Conservation (phyloP, 441 rosid species). For the Populus hybrid region DNA sequence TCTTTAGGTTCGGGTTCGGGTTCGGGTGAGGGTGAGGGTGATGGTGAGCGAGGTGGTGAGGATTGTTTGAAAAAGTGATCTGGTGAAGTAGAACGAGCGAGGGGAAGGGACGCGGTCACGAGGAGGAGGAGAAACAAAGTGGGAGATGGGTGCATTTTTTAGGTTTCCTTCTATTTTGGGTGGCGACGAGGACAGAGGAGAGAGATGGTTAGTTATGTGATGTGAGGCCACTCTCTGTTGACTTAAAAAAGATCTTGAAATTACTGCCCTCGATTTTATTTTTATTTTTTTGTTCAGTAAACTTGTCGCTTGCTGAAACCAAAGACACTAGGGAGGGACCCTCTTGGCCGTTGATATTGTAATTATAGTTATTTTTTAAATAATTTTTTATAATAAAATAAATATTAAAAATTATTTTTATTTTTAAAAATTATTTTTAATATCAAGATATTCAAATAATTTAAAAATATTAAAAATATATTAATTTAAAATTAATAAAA, state of each 20-base stretch:
- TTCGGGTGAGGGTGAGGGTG: neutral
- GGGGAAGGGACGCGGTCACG: neutral
- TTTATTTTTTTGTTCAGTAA: too few relatives aligned
- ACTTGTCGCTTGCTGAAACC: neutral
- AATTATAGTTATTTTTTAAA: too few relatives aligned
- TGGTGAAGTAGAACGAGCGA: conserved; percentile 14
- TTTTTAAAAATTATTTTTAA: too few relatives aligned
- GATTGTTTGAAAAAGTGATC: conserved; percentile 33
- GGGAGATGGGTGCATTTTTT: neutral
- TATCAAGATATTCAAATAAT: too few relatives aligned
- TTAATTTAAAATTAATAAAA: too few relatives aligned
- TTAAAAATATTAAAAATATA: too few relatives aligned
- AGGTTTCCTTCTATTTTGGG: neutral
- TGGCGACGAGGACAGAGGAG: neutral
- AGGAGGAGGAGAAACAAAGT: conserved; percentile 22
- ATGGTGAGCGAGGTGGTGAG: neutral
- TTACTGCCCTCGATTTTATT: neutral
- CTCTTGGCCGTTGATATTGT: too few relatives aligned
- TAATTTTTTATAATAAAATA: too few relatives aligned
- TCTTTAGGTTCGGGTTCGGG: conserved; percentile 27
- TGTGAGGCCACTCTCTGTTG: neutral
- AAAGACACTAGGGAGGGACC: neutral
- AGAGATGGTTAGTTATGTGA: neutral
- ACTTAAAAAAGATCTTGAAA: neutral
- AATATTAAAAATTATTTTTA: too few relatives aligned